phyloP scores from a whole-genome alignment of 148 eudicot species.

The Dianthus caryophyllus region DNA sequence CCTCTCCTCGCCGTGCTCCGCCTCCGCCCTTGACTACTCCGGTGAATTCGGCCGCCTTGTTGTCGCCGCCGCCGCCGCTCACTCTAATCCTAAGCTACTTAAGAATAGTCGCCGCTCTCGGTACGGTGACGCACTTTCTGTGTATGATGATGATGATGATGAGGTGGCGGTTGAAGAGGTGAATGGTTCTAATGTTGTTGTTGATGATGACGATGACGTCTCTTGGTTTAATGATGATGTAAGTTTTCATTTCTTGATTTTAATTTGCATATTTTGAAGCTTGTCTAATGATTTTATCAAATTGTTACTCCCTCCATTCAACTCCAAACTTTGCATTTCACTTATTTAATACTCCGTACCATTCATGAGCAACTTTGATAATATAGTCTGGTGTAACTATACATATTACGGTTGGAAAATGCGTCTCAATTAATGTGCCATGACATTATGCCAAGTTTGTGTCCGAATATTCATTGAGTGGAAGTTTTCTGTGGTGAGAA shows the following conservation, averaged over 20 bases:
- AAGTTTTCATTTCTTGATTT: background rate
- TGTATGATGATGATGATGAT: conserved; percentile 41
- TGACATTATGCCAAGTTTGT: too few species aligned
- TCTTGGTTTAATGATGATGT: conserved; percentile 29
- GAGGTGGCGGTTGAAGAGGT: conserved; percentile 28
- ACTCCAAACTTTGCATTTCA: too few species aligned
- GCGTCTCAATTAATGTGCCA: too few species aligned
- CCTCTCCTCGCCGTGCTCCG: conserved; percentile 14
- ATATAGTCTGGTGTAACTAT: too few species aligned
- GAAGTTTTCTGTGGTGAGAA: too few species aligned
- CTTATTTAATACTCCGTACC: too few species aligned
- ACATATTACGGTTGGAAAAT: too few species aligned
- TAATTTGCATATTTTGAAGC: background rate
- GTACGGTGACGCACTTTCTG: conserved; percentile 40
- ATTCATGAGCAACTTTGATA: too few species aligned
- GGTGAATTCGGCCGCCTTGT: background rate
- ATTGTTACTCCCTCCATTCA: background rate
- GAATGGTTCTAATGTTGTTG: conserved; percentile 20
- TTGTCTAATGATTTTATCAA: background rate
- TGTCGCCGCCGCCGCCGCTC: conserved; percentile 31
- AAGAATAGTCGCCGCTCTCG: conserved; percentile 62
- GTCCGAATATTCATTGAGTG: too few species aligned
- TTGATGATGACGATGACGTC: conserved; percentile 18
- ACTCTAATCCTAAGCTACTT: conserved; percentile 60
- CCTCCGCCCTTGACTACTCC: conserved; percentile 1